Conservation (phyloP, 192 early-diverging fungal species). For the Coemansia sp. region DNA sequence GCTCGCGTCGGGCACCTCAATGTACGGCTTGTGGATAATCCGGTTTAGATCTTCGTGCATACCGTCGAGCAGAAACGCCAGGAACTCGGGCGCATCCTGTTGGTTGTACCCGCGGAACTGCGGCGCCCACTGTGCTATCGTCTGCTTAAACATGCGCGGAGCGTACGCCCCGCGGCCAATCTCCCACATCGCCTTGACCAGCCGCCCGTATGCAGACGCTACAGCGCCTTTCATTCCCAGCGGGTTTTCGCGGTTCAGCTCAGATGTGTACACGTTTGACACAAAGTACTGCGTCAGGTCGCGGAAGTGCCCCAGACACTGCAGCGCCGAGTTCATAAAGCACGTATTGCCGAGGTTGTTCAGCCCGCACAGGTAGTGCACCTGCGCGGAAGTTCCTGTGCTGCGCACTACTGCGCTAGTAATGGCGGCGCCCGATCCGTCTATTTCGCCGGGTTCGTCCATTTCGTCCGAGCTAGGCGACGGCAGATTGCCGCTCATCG, state of each 20-base stretch:
- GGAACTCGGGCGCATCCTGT: conserved; percentile 84
- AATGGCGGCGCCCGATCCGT: neutral
- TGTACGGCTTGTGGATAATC: conserved; percentile 74
- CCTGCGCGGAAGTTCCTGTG: conserved; percentile 1
- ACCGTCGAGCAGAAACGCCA: conserved; percentile 78
- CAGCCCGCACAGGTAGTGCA: conserved; percentile 64
- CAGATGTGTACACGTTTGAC: conserved; percentile 54
- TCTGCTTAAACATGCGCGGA: conserved; percentile 77
- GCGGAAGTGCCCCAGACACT: conserved; percentile 79
- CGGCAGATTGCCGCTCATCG: neutral
- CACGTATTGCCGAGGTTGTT: conserved; percentile 88
- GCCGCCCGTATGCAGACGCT: conserved; percentile 64
- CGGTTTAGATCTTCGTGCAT: conserved; percentile 87
- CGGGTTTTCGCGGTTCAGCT: conserved; percentile 70
- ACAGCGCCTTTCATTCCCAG: conserved; percentile 73
- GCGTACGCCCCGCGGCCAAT: conserved; percentile 54
- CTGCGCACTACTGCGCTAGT: neutral
- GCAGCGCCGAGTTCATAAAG: conserved; percentile 90
- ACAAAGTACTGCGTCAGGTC: conserved; percentile 66
- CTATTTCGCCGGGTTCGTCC: neutral
- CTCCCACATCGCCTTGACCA: conserved; percentile 67
- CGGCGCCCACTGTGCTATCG: conserved; percentile 51
- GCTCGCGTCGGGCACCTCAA: conserved; percentile 74
- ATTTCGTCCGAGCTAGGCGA: neutral
- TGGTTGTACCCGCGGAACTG: conserved; percentile 72